These are phyloP conservation scores for Cyclotella kingstonii DNA, from an alignment of 108 stramenopile genomes.

Conservation along the genomic window DNA sequence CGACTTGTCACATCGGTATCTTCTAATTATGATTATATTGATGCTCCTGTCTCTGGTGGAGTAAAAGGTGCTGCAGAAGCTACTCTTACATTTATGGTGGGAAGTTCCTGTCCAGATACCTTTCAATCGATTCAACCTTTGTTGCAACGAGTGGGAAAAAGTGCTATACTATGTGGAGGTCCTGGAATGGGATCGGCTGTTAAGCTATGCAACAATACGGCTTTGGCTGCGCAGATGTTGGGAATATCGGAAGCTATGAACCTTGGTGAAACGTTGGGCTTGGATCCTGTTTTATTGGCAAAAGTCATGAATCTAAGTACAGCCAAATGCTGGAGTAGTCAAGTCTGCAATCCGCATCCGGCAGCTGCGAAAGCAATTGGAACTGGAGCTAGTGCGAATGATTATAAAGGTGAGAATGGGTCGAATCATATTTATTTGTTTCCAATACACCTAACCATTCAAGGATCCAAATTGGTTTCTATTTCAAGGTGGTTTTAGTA, in stretches of 20 bases:
- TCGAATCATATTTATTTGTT: too few relatives aligned
- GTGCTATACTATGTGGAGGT: constrained; percentile 74
- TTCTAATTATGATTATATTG: constrained; percentile 46
- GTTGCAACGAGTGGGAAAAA: constrained; percentile 76
- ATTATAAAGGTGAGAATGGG: constrained; percentile 49
- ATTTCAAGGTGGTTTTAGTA: constrained; percentile 60
- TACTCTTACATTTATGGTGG: constrained; percentile 94
- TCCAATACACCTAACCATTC: background rate
- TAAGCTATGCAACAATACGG: constrained; percentile 94
- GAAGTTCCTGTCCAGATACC: constrained; percentile 49
- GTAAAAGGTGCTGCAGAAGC: constrained; percentile 84
- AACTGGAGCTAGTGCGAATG: constrained; percentile 62
- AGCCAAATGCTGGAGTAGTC: constrained; percentile 91
- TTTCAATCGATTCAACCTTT: constrained; percentile 51
- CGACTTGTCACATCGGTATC: constrained; percentile 23
- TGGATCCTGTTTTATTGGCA: constrained; percentile 83
- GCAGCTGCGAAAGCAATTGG: constrained; percentile 54
- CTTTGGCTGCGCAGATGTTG: constrained; percentile 90
- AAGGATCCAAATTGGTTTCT: background rate
- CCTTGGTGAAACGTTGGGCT: constrained; percentile 84
- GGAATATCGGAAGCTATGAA: constrained; percentile 94
- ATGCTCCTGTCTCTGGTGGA: constrained; percentile 96
- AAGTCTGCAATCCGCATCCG: constrained; percentile 93
- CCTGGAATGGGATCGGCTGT: constrained; percentile 80
- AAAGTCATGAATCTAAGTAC: constrained; percentile 90